Evolutionary conservation across 441 rosid genomes (phyloP).

Genomic region (Erysimum cheiri): DNA sequence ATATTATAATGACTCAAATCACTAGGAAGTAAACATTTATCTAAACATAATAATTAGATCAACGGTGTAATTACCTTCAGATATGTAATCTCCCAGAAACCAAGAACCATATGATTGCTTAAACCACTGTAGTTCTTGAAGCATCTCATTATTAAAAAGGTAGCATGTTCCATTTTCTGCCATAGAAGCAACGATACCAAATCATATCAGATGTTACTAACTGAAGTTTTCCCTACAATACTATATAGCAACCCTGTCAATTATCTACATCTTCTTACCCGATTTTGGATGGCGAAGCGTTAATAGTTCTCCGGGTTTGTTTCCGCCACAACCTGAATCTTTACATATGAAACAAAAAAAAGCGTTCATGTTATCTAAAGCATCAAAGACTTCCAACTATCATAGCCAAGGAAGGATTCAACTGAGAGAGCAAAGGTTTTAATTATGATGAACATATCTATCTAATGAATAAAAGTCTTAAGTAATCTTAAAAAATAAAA

Average conservation of each 20-base stretch:
- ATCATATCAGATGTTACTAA: not conserved
- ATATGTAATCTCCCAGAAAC: constrained; percentile 84
- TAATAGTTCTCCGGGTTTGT: constrained; percentile 52
- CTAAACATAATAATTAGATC: not conserved
- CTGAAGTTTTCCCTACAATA: not conserved
- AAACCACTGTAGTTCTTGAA: constrained; percentile 85
- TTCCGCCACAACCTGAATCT: constrained; percentile 48
- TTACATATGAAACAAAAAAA: constrained; percentile 25
- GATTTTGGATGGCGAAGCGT: constrained; percentile 85
- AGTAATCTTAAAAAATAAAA: not conserved
- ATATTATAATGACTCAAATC: not conserved
- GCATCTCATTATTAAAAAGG: constrained; percentile 55
- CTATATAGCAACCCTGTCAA: not conserved
- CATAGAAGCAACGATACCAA: constrained; percentile 9
- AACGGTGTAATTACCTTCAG: constrained; percentile 55
- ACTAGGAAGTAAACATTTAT: not conserved
- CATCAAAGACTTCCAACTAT: not conserved
- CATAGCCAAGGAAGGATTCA: not conserved
- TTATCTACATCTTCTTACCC: constrained; percentile 48
- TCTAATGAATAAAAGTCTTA: not conserved
- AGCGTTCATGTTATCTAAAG: not conserved
- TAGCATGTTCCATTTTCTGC: constrained; percentile 64
- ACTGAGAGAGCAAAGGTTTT: not conserved
- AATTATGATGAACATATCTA: not conserved
- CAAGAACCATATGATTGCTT: constrained; percentile 85